phyloP scores from a whole-genome alignment of 2,329 filamentous ascomycete species.

The Clarireedia homoeocarpa region DNA sequence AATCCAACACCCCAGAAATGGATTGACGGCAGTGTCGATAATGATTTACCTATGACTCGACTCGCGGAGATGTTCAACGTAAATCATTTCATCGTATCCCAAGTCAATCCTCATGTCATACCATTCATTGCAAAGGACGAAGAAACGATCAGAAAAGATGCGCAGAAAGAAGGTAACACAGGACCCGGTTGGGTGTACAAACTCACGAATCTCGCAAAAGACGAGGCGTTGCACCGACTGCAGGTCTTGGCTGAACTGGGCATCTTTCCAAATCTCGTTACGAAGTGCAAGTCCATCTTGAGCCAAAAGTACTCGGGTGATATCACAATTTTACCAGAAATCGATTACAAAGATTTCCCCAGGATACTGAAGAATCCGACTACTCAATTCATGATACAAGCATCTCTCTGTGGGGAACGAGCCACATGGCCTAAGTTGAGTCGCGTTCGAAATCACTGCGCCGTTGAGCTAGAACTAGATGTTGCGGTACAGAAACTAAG shows the following conservation, averaged over 20 bases:
- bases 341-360: constrained; percentile 66
- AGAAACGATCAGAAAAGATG: constrained; percentile 33
- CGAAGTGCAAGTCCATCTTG: constrained; percentile 72
- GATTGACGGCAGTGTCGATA: constrained; percentile 93
- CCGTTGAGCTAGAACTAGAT: constrained; percentile 80
- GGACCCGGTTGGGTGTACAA: constrained; percentile 51
- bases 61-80: constrained; percentile 95
- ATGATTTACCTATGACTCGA: constrained; percentile 84
- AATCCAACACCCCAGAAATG: constrained; percentile 77
- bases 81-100: constrained; percentile 95
- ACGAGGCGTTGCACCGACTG: constrained; percentile 73
- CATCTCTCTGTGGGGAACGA: constrained; percentile 68
- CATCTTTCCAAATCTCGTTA: constrained; percentile 69
- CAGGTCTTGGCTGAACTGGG: constrained; percentile 75
- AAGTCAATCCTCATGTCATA: constrained; percentile 90
- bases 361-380: constrained; percentile 78
- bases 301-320: constrained; percentile 91
- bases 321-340: constrained; percentile 84
- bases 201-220: constrained; percentile 65
- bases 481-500: constrained; percentile 62
- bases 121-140: constrained; percentile 77
- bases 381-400: constrained; percentile 74
- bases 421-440: constrained; percentile 90
- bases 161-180: constrained; percentile 24
- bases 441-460: constrained; percentile 77